These are phyloP conservation scores for Quercus glauca DNA, from an alignment of 306 rosid genomes.

Conservation along the genomic window DNA sequence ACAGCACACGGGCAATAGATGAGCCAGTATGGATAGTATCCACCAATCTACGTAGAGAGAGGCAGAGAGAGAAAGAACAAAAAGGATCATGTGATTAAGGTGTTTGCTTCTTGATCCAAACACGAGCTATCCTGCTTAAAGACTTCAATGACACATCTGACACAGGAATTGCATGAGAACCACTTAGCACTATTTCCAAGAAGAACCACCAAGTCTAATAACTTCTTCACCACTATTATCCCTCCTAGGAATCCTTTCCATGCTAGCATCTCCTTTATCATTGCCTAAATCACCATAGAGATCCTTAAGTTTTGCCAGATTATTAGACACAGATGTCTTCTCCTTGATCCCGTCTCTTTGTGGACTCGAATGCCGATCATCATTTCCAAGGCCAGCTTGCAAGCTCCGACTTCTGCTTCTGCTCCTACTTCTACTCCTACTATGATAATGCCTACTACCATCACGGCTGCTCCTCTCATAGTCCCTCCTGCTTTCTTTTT, in stretches of 20 bases:
- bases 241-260: conserved; percentile 54
- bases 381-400: conserved; percentile 49
- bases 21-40: conserved; percentile 25
- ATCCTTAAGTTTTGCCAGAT: conserved; percentile 89
- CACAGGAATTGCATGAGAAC: not conserved
- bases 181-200: conserved; percentile 40
- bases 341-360: conserved; percentile 54
- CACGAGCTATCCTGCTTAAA: not conserved
- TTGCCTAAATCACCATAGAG: conserved; percentile 79
- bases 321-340: conserved; percentile 63
- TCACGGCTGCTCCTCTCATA: conserved; percentile 47
- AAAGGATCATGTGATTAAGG: conserved; percentile 14
- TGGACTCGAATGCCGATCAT: conserved; percentile 48
- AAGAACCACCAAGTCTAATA: conserved; percentile 77
- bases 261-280: conserved; percentile 50
- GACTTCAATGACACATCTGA: not conserved
- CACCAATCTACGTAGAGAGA: conserved; percentile 10
- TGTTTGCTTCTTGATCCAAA: conserved; percentile 11
- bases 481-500: conserved; percentile 71
- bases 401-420: conserved; percentile 65
- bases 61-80: not conserved
- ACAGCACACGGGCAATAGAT: conserved; percentile 5
- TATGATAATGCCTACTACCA: conserved; percentile 43
- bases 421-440: conserved; percentile 71
- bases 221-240: conserved; percentile 76